These are phyloP conservation scores for Pythium sukuiense DNA, from an alignment of 352 stramenopile species.

Conservation along the genomic window DNA sequence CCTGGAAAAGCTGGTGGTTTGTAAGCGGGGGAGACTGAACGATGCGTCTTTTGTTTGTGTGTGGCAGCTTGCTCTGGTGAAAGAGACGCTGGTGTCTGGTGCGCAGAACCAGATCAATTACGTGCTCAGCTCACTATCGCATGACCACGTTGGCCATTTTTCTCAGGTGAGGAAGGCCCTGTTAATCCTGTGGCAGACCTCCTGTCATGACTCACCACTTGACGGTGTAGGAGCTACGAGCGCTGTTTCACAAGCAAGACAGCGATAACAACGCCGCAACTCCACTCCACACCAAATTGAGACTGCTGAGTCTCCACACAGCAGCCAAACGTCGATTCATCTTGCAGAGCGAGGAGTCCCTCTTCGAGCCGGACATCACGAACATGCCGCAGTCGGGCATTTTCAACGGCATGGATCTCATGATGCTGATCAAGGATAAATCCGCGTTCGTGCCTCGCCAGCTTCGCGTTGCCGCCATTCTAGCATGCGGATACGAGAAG, in stretches of 20 bases:
- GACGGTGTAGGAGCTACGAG: constrained; percentile 56
- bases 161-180: constrained; percentile 38
- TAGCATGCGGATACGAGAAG: constrained; percentile 77
- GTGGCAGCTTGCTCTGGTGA: constrained; percentile 69
- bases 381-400: constrained; percentile 52
- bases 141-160: constrained; percentile 76
- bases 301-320: constrained; percentile 70
- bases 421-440: constrained; percentile 83
- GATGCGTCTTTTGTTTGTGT: background rate
- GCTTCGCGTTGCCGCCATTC: constrained; percentile 69
- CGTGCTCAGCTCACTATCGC: constrained; percentile 74
- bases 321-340: constrained; percentile 69
- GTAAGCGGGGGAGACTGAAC: background rate
- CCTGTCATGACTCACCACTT: background rate
- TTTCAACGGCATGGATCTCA: constrained; percentile 82
- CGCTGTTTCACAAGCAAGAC: constrained; percentile 71
- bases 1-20: background rate
- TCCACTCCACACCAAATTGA: constrained; percentile 73
- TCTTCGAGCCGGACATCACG: constrained; percentile 52
- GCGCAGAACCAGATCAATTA: constrained; percentile 88
- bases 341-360: constrained; percentile 60
- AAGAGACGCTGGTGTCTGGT: constrained; percentile 71
- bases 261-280: constrained; percentile 42
- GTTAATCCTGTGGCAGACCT: too few relatives aligned
- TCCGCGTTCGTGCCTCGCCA: constrained; percentile 52